These are phyloP conservation scores for Diaporthe humulicola DNA, from an alignment of 2,329 filamentous ascomycete species.

Conservation along the genomic window DNA sequence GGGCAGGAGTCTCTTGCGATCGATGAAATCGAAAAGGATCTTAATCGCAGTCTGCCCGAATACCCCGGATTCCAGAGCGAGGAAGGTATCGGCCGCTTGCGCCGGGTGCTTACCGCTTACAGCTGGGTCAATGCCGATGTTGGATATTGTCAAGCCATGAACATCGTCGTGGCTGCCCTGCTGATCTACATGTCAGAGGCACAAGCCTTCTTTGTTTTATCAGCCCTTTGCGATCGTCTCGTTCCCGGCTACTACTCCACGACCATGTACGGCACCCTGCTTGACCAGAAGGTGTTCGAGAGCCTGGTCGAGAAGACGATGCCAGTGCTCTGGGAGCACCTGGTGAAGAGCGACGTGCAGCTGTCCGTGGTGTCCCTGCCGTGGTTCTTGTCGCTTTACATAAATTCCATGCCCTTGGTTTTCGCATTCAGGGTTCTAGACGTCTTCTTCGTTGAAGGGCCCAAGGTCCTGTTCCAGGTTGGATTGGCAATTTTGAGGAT, in stretches of 20 bases:
- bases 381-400: conserved; percentile 98
- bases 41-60: conserved; percentile 95
- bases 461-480: conserved; percentile 97
- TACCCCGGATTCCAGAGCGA: conserved; percentile 98
- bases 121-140: conserved; percentile 97
- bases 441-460: conserved; percentile 98
- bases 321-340: conserved; percentile 97
- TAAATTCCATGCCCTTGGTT: conserved; percentile 99
- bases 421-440: conserved; percentile 97
- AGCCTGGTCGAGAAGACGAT: conserved; percentile 98
- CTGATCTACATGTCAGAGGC: conserved; percentile 98
- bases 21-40: conserved; percentile 98
- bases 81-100: conserved; percentile 90
- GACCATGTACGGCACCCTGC: conserved; percentile 97
- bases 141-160: conserved; percentile 99
- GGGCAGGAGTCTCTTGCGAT: conserved; percentile 94
- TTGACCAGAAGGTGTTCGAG: conserved; percentile 98
- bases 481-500: conserved; percentile 96
- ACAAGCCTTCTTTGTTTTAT: conserved; percentile 95
- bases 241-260: conserved; percentile 98
- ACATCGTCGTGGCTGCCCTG: conserved; percentile 97
- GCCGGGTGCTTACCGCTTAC: conserved; percentile 94
- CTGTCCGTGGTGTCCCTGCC: conserved; percentile 96
- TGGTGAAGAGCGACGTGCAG: conserved; percentile 97
- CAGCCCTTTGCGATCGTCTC: conserved; percentile 90